A percentile compares a stretch with the other conserved stretches of the same genome.
Evolutionary conservation across 2,329 filamentous ascomycete species (phyloP).

Genomic region (Fusarium chuoi): DNA sequence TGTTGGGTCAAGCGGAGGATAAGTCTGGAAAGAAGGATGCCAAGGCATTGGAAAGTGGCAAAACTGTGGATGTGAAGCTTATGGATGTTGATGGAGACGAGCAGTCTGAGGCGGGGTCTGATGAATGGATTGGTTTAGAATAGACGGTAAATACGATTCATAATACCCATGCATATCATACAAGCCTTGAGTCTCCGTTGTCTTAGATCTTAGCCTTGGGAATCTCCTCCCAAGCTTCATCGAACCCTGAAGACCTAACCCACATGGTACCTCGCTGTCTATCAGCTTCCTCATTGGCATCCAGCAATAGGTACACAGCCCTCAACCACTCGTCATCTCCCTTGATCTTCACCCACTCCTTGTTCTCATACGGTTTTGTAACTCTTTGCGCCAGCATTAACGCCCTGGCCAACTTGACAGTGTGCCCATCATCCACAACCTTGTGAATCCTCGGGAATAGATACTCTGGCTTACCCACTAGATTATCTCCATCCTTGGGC

Average conservation of each 20-base stretch:
- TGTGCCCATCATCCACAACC: slow-evolving; percentile 81
- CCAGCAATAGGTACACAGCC: slow-evolving; percentile 69
- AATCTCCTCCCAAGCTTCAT: slow-evolving; percentile 70
- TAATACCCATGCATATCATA: slow-evolving; percentile 41
- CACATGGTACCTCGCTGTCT: slow-evolving; percentile 54
- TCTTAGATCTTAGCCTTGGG: slow-evolving; percentile 37
- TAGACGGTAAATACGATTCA: slow-evolving; percentile 47
- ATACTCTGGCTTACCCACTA: slow-evolving; percentile 57
- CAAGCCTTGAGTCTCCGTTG: background rate
- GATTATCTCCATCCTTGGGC: slow-evolving; percentile 59
- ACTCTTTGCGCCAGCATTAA: slow-evolving; percentile 70
- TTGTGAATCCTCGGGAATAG: slow-evolving; percentile 59
- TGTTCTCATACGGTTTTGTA: slow-evolving; percentile 57
- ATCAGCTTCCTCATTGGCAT: slow-evolving; percentile 66
- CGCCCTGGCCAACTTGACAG: slow-evolving; percentile 78
- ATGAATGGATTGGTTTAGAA: slow-evolving; percentile 62
- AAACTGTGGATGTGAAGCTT: slow-evolving; percentile 45
- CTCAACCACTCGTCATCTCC: slow-evolving; percentile 68
- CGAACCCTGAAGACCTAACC: slow-evolving; percentile 71
- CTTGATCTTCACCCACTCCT: slow-evolving; percentile 63
- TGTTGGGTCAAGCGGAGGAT: slow-evolving; percentile 64
- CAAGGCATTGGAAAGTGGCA: slow-evolving; percentile 33
- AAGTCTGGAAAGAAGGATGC: slow-evolving; percentile 41
- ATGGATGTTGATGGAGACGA: slow-evolving; percentile 48
- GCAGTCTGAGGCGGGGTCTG: slow-evolving; percentile 51